Evolutionary conservation across 106 monocot genomes (phyloP).

Genomic region (Iris macrosiphon): DNA sequence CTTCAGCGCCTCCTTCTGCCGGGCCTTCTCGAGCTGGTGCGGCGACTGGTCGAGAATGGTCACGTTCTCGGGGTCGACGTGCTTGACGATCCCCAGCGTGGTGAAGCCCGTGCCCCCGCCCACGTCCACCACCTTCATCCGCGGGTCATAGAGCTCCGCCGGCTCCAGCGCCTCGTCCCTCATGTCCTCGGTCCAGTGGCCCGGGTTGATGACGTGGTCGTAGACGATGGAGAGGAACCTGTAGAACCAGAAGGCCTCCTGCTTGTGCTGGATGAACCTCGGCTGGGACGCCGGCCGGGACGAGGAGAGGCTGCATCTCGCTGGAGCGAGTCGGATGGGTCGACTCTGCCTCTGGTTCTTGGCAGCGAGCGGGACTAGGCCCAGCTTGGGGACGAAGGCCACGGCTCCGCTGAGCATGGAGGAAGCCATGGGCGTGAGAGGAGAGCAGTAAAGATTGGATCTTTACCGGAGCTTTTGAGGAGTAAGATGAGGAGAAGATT

Average conservation of each 20-base stretch:
- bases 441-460: no score
- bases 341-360: neutral
- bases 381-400: conserved; percentile 24
- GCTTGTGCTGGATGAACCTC: conserved; percentile 82
- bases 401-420: conserved; percentile 34
- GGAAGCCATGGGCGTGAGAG: conserved; percentile 25
- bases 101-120: conserved; percentile 79
- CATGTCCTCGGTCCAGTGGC: conserved; percentile 85
- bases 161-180: conserved; percentile 76
- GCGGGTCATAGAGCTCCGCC: conserved; percentile 43
- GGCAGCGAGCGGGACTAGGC: neutral
- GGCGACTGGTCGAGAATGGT: conserved; percentile 82
- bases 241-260: conserved; percentile 91
- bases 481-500: no score
- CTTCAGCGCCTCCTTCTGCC: conserved; percentile 66
- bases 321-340: neutral
- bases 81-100: conserved; percentile 67
- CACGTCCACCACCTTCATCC: conserved; percentile 71
- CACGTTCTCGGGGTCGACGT: conserved; percentile 56
- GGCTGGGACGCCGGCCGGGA: conserved; percentile 52
- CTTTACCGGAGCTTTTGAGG: no score
- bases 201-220: conserved; percentile 75
- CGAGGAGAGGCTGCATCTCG: conserved; percentile 35
- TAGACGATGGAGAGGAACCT: conserved; percentile 81
- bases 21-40: conserved; percentile 71